Evolutionary conservation across 768 basidiomycete species (phyloP), one percentile per base, ranked within the genome.

Genomic region (Porphyrellus cyaneotinctus): DNA sequence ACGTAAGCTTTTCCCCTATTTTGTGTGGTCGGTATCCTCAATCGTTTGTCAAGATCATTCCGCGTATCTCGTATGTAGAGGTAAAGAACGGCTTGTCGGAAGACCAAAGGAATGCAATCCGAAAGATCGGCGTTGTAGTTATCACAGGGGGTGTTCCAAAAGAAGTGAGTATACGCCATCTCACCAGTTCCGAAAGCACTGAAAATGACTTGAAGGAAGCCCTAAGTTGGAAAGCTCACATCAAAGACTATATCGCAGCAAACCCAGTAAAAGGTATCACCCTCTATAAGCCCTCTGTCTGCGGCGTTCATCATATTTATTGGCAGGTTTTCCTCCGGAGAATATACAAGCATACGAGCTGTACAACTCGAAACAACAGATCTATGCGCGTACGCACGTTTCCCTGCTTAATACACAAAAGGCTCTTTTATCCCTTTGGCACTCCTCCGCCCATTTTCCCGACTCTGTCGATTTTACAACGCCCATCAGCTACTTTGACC

Each of bases 401-500:
- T 71, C 74, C 2, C 53, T 85, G 2, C 70, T 90, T 17, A 63
- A 71, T 8, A 81, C 84, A 1, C 88, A 90, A 53, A 70, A 68
- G 31, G 74, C 74, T 12, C 72, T 89, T 11, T 72, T 86, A 10
- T 74, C 75, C 5, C 72, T 89, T 14, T 88, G 84, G 82, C 75
- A 83, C 55, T 56, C 53, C 22, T 60, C 58, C 3, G 59, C 78
- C 39, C 72, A 79, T 3, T 50, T 58, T 26, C 71, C 78, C 47
- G 65, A 75, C 1, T 54, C 61, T 26, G 66, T 85, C 49, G 74
- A 72, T 51, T 73, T 88, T 26, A 58, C 68, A 12, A 81, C 75
- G 3, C 86, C 87, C 1, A 68, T 91, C n/a, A 81, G 83, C 1
- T 91, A 91, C 66, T 87, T 82, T 53, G 89, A 92, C 68, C 77